Conservation (phyloP, 352 stramenopile genomes). For the Phytophthora pseudosyringae region DNA sequence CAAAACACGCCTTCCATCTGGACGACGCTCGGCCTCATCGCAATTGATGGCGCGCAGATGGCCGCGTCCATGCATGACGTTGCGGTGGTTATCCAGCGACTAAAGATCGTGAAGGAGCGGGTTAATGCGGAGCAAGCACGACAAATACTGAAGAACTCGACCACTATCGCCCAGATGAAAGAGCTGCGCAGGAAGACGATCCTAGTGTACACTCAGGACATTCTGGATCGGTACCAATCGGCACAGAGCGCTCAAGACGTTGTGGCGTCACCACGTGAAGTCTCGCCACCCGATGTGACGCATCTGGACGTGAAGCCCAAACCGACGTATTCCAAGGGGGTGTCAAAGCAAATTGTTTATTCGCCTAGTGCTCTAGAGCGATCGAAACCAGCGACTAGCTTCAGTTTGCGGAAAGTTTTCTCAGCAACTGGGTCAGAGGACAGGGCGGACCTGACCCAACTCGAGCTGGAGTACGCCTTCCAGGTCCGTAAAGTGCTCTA, state of each 20-base stretch:
- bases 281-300: not conserved
- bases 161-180: not conserved
- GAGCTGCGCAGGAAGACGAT: constrained; percentile 5
- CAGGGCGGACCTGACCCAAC: not conserved
- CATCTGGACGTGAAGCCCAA: constrained; percentile 1
- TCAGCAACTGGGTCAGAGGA: not conserved
- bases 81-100: not conserved
- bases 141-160: not conserved
- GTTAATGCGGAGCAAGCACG: constrained; percentile 7
- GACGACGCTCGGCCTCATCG: constrained; percentile 22
- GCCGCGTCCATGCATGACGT: constrained; percentile 19
- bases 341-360: constrained; percentile 1
- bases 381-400: not conserved
- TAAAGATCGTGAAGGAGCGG: not conserved
- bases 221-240: constrained; percentile 17
- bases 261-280: not conserved
- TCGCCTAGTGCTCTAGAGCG: constrained; percentile 1
- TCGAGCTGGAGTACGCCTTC: constrained; percentile 29
- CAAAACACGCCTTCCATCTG: constrained; percentile 42
- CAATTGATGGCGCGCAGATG: constrained; percentile 30
- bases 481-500: constrained; percentile 39
- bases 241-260: not conserved
- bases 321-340: not conserved
- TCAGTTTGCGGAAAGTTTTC: constrained; percentile 18
- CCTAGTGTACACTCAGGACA: constrained; percentile 16